Base-by-base conservation (phyloP, 345 rosid genomes). In the Adansonia digitata region DNA sequence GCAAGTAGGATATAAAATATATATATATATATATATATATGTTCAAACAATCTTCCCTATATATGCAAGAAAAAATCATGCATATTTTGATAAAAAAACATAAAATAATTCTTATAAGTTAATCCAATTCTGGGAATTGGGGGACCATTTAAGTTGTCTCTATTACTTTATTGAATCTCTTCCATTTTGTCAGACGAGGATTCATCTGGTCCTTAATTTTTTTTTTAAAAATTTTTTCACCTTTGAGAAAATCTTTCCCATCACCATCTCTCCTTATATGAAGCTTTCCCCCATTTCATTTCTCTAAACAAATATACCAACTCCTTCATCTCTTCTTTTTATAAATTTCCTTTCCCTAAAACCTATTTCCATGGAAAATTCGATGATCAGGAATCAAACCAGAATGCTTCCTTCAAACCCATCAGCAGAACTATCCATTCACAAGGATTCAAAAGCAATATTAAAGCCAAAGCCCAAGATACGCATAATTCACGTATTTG, bases 401-500 rank as follows among this genome's bases (percentile, higher is more conserved):
- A 53, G 67, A 40, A 73, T 14, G 66, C 39, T 74, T 27, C 57
- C 77, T 73, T 76, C 71, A 6, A 52, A 73, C 11, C 40, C 82
- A 17, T 46, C 88, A 51, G 69, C 94, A 65, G 37, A 81, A 53
- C 74, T 88, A 8, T 27, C 85, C 75, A 66, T 89, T 75, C 88
- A 84, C 78, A 85, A 75, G 68, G 73, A 81, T 18, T 94, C 97
- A n/a, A 84, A 77, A 7, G 59, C 81, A n/a, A 84, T 89, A 42
- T 77, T 89, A 52, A 91, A 93, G 82, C 43, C 84, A 22, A 90
- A 92, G 89, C 98, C 97, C 2, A 90, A 89, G 84, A 85, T 95
- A 15, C 87, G 98, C 24, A 90, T 95, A 26, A 87, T 93, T 74
- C 99, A 95, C 86, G 85, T 92, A 77, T 88, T 88, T 82, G 96